phyloP scores from a whole-genome alignment of 306 rosid genomes.

The Vigna radiata region DNA sequence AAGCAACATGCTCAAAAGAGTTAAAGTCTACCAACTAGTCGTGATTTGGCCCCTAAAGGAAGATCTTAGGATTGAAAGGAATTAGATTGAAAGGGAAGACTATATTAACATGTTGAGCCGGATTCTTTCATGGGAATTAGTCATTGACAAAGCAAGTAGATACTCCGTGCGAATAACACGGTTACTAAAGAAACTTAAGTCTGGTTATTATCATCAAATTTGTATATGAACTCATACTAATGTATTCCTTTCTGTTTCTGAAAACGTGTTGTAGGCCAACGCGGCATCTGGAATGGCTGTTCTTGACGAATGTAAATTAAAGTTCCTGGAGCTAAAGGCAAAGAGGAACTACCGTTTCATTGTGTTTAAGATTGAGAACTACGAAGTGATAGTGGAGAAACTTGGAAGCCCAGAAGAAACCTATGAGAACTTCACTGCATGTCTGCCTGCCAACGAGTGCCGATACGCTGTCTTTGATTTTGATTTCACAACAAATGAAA shows the following conservation, averaged over 20 bases:
- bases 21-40: too few relatives aligned
- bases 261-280: slow-evolving; percentile 53
- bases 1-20: too few relatives aligned
- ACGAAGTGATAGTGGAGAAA: slow-evolving; percentile 56
- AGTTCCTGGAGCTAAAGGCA: slow-evolving; percentile 63
- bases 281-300: slow-evolving; percentile 69
- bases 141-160: too few relatives aligned
- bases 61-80: too few relatives aligned
- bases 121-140: too few relatives aligned
- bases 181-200: not conserved
- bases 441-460: slow-evolving; percentile 59
- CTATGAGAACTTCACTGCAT: slow-evolving; percentile 52
- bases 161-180: too few relatives aligned
- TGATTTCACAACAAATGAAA: slow-evolving; percentile 61
- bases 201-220: not conserved
- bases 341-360: slow-evolving; percentile 63
- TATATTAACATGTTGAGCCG: too few relatives aligned
- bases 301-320: slow-evolving; percentile 59
- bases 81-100: too few relatives aligned
- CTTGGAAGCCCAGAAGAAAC: slow-evolving; percentile 52
- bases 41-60: too few relatives aligned
- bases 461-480: slow-evolving; percentile 69
- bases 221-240: not conserved
- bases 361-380: slow-evolving; percentile 59
- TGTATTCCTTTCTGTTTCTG: not conserved